Base-by-base conservation (phyloP, 163 green algal species). In the Smithsoniella earleae region DNA sequence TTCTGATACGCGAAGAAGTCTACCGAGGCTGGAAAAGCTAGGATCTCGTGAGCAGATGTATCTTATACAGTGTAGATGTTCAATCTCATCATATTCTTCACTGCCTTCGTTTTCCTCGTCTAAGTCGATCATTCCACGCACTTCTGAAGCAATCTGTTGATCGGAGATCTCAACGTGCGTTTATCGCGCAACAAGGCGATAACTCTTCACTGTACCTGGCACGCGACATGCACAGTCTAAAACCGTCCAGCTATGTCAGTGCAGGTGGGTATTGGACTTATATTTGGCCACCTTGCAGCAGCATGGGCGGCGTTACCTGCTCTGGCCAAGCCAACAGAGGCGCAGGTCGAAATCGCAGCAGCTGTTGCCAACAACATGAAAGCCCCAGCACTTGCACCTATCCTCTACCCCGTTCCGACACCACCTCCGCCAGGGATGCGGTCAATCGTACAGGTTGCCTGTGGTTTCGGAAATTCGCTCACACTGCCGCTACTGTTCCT, bases 401-500 rank as follows among this genome's bases (percentile, higher is more conserved):
- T 33, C 3, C 58, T 69, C 5, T 43, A 69, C 25, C 58, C 58
- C 5, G 27, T 33, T 13, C 58, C 58, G 16, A 31, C 58, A n/a
- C 16, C 58, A n/a, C 30, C 58, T 5, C 58, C 58, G 30, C n/a
- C 58, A n/a, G 58, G 58, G 4, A 36, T 69, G 58, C 58, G 58
- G 8, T 30, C 58, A 3, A 18, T 69, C 20, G 58, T 69, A 16
- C 58, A 69, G 58, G 43, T 33, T n/a, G 58, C 58, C n/a, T 69
- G 58, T 1, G 58, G 30, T 5, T 69, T 69, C 20, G 58, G 58
- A 30, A 69, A 69, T 33, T 69, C 58, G n/a, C 2, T 69, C 3
- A 69, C 58, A 16, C 0, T 69, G n/a, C 58, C 58, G n/a, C 58
- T 69, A 6, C 58, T 69, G 27, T 69, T 69, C 58, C 20, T 69